A percentile compares a stretch with the other conserved stretches of the same genome.
Evolutionary conservation across 2,329 filamentous ascomycete species (phyloP).

Genomic region (Aureobasidium melanogenum): DNA sequence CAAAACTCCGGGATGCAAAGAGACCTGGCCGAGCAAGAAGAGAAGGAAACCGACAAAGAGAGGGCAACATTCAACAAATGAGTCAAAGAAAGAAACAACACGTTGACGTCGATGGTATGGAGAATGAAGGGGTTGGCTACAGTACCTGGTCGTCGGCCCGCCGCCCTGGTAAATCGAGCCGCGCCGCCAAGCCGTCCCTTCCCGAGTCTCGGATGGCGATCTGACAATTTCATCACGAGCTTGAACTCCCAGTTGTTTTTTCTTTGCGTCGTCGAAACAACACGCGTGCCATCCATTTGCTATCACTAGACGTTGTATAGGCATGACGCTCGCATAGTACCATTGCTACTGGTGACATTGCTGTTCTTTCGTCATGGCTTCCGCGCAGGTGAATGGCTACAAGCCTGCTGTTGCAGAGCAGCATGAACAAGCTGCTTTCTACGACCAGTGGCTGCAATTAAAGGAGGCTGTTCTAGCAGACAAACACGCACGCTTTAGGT

Average conservation of each 20-base stretch:
- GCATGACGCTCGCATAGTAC: background rate
- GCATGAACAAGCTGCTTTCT: conserved; percentile 40
- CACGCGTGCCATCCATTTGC: background rate
- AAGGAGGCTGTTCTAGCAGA: conserved; percentile 74
- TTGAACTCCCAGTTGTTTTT: background rate
- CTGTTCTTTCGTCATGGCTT: background rate
- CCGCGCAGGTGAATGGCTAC: conserved; percentile 11
- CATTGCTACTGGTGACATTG: background rate
- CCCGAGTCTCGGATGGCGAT: background rate
- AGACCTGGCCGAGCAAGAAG: background rate
- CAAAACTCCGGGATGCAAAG: background rate
- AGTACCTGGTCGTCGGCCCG: background rate
- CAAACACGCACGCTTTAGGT: conserved; percentile 55
- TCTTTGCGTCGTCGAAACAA: background rate
- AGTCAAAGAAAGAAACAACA: background rate
- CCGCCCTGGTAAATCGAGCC: background rate
- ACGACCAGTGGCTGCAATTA: conserved; percentile 71
- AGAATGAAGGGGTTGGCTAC: background rate
- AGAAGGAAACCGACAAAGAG: background rate
- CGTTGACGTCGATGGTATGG: conserved; percentile 6
- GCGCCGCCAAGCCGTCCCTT: background rate
- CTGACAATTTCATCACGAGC: background rate
- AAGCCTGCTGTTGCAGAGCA: background rate
- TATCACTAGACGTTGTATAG: conserved; percentile 1
- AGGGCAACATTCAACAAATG: background rate